Base-by-base conservation (phyloP, 768 basidiomycete species). In the Mycena albidolilacea region DNA sequence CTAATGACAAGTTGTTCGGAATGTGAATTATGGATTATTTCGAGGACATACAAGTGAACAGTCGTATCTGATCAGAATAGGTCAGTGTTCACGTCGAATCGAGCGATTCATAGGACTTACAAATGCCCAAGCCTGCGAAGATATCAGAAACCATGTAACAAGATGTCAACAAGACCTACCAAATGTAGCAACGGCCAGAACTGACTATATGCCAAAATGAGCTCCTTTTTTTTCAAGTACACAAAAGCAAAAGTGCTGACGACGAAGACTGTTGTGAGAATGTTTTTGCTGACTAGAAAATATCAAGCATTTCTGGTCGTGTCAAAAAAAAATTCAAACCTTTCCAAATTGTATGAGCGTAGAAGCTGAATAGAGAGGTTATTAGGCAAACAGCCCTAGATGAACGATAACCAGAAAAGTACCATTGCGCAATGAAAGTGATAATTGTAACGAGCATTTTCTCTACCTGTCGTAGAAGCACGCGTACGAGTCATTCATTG, bases 281-380 rank as follows among this genome's bases (percentile, higher is more conserved):
- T 72, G 52, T 39, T 57, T 30, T 8, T 3, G 61, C 71, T 63
- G 65, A 67, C 66, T 66, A 35, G 35, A 57, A 64, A 44, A 48
- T 37, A 54, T 17, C 2, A 44, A 52, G 5, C 41, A 23, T 19
- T 30, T 30, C n/a, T 12, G 11, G 52, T 5, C 52, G 8, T 21
- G 55, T 9, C 35, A 21, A 7, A 21, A 59, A 15, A 44, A 63
- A 21, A 23, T 50, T 12, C 59, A 21, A 38, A 71, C 70, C 44
- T 72, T 73, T 61, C 57, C 55, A 69, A 14, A 73, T 73, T 9
- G 67, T 69, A 54, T 69, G 50, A 17, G 72, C 66, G 21, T 73
- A 73, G 35, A 69, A 73, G 50, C 61, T 70, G 50, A 19, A 61
- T 23, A 38, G 3, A 8, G n/a, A 60, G 60, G 10, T 43, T 44